Conservation (phyloP, 345 rosid species). For the Aethionema arabicum region DNA sequence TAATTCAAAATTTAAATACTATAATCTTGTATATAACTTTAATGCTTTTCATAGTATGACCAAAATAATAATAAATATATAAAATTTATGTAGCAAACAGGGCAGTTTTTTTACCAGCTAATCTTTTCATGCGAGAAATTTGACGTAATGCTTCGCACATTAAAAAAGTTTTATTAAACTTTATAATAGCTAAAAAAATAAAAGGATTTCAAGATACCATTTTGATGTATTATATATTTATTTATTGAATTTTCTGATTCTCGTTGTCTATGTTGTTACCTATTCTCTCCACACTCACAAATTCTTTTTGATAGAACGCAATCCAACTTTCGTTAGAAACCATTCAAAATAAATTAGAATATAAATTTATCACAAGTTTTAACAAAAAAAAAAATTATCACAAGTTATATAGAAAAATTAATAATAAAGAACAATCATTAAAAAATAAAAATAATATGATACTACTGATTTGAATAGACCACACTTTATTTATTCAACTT, state of each 20-base stretch:
- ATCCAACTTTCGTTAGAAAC: background rate
- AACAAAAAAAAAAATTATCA: too few species aligned
- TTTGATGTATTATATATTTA: conserved; percentile 1
- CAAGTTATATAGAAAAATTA: background rate
- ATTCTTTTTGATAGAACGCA: background rate
- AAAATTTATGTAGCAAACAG: too few species aligned
- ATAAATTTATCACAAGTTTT: background rate
- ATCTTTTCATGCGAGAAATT: too few species aligned
- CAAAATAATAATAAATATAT: too few species aligned
- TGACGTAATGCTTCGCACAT: background rate
- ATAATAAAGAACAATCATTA: background rate
- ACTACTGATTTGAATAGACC: conserved; percentile 1
- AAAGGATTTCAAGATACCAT: background rate
- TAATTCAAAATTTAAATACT: too few species aligned
- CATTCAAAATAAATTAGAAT: conserved; percentile 9
- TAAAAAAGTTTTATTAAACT: conserved; percentile 2
- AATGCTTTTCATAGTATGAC: too few species aligned
- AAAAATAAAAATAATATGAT: background rate
- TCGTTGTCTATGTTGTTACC: background rate
- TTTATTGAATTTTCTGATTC: conserved; percentile 6
- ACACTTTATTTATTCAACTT: background rate
- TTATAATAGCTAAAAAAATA: background rate
- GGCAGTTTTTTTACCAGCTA: too few species aligned
- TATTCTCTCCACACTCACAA: background rate
- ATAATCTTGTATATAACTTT: too few species aligned